Evolutionary conservation across 176 grass and related monocot genomes (phyloP).

Genomic region (Triticum timopheevii): DNA sequence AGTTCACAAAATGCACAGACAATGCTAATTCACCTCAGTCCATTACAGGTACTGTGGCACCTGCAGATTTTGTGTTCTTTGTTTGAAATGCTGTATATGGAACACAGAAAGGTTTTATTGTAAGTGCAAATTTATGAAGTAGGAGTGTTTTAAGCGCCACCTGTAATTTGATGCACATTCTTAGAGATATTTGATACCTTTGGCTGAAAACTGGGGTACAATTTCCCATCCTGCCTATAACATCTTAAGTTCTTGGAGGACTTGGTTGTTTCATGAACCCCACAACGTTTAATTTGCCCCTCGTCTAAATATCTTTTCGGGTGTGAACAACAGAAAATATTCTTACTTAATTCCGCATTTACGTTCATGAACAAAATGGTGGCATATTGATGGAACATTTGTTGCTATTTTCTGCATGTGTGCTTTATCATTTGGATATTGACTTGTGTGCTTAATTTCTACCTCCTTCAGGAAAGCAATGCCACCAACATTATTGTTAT

Average conservation of each 20-base stretch:
- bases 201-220: not conserved
- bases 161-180: not conserved
- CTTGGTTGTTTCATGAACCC: not conserved
- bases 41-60: conserved; percentile 43
- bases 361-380: not conserved
- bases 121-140: not conserved
- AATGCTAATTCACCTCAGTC: conserved; percentile 45
- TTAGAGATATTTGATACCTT: not conserved
- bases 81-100: conserved; percentile 5
- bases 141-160: not conserved
- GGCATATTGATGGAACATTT: not conserved
- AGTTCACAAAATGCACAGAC: conserved; percentile 37
- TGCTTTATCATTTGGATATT: not conserved
- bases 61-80: conserved; percentile 9
- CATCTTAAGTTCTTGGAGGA: not conserved
- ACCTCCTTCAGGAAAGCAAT: not conserved
- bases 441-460: not conserved
- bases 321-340: not conserved
- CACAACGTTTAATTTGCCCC: not conserved
- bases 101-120: not conserved
- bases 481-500: not conserved
- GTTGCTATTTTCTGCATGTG: not conserved
- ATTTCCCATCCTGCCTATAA: not conserved
- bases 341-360: not conserved
- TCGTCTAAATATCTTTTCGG: not conserved